Evolutionary conservation across 23 red algal species (phyloP).

Genomic region (Cyanidiococcus yangmingshanensis): DNA sequence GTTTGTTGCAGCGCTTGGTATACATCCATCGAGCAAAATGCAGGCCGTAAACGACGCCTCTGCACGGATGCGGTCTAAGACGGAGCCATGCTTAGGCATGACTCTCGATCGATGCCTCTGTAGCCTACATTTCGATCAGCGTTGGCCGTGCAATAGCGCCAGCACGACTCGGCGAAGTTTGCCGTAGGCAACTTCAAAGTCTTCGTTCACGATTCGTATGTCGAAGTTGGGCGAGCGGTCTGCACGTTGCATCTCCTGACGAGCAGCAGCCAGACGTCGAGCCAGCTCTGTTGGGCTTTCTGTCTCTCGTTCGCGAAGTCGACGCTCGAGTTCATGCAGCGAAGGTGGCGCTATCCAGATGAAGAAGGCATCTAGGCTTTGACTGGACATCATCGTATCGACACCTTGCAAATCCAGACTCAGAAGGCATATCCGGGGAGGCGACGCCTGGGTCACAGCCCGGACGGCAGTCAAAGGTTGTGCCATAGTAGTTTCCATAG

Average conservation of each 20-base stretch:
- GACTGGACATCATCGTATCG: conserved; percentile 17
- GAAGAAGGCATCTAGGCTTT: conserved; percentile 30
- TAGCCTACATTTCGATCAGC: too few species aligned
- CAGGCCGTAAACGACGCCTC: too few species aligned
- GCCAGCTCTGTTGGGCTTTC: conserved; percentile 49
- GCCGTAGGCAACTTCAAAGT: conserved; percentile 41
- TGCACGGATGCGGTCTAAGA: too few species aligned
- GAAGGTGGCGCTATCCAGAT: conserved; percentile 88
- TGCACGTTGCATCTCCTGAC: conserved; percentile 62
- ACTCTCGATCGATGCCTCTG: too few species aligned
- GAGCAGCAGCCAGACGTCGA: conserved; percentile 46
- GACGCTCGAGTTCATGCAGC: conserved; percentile 43
- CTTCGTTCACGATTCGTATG: conserved; percentile 61
- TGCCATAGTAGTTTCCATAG: conserved; percentile 89
- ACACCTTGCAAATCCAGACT: conserved; percentile 90
- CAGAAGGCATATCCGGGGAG: conserved; percentile 48
- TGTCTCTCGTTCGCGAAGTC: conserved; percentile 55
- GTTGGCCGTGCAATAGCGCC: not conserved
- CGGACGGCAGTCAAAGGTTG: conserved; percentile 56
- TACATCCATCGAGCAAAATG: too few species aligned
- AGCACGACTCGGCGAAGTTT: conserved; percentile 43
- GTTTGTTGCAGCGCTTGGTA: too few species aligned
- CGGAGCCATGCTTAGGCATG: too few species aligned
- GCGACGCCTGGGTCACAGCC: conserved; percentile 21
- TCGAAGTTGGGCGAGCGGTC: conserved; percentile 63